phyloP scores from a whole-genome alignment of 2,329 filamentous ascomycete genomes.

The Diaporthe caulivora region DNA sequence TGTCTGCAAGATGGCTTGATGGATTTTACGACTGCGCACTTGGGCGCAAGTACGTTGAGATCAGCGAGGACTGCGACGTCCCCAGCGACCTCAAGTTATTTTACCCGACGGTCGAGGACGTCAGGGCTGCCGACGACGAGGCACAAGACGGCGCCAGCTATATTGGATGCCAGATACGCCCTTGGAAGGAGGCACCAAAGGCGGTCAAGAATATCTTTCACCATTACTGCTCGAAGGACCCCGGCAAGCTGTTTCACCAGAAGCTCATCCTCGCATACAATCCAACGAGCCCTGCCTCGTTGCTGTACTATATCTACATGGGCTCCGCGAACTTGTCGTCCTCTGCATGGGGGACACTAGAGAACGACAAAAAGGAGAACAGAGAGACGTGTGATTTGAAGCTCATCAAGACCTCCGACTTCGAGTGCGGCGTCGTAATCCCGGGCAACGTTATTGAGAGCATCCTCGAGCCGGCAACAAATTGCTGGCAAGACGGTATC shows the following conservation, averaged over 20 bases:
- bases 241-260: conserved; percentile 44
- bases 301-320: conserved; percentile 45
- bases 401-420: conserved; percentile 43
- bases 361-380: conserved; percentile 43
- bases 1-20: conserved; percentile 43
- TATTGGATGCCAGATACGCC: conserved; percentile 44
- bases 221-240: conserved; percentile 44
- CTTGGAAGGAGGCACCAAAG: conserved; percentile 41
- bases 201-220: conserved; percentile 43
- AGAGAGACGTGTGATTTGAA: conserved; percentile 42
- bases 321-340: conserved; percentile 45
- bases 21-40: conserved; percentile 43
- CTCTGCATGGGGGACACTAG: conserved; percentile 44
- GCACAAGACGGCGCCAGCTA: conserved; percentile 42
- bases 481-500: conserved; percentile 43
- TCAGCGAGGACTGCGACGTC: conserved; percentile 34
- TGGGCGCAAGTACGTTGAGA: conserved; percentile 37
- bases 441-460: conserved; percentile 41
- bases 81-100: conserved; percentile 42
- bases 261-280: conserved; percentile 44
- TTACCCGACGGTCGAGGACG: conserved; percentile 43
- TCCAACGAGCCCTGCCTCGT: conserved; percentile 3
- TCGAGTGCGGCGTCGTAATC: conserved; percentile 45
- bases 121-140: conserved; percentile 36
- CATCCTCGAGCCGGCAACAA: conserved; percentile 42